phyloP scores from a whole-genome alignment of 2,329 filamentous ascomycete genomes.

The Neocucurbitaria cava region DNA sequence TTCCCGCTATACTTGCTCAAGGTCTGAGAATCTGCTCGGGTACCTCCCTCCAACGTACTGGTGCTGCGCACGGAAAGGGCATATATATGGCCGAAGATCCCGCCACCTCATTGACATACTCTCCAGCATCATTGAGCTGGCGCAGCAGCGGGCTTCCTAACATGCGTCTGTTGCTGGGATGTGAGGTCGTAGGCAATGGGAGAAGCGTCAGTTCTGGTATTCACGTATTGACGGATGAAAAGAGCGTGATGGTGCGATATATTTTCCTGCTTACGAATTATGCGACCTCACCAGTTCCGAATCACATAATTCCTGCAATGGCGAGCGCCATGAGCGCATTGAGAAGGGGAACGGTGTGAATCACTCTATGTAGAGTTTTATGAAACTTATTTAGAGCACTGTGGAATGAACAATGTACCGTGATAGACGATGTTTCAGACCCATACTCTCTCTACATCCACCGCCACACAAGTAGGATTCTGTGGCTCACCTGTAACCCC shows the following conservation, averaged over 20 bases:
- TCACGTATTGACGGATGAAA: constrained; percentile 36
- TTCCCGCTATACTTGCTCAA: constrained; percentile 40
- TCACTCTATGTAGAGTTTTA: no score
- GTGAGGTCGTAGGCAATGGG: constrained; percentile 34
- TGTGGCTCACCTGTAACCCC: constrained; percentile 45
- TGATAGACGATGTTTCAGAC: no score
- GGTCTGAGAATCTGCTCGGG: constrained; percentile 35
- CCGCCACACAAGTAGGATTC: constrained; percentile 54
- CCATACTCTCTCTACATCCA: constrained; percentile 46
- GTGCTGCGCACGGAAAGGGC: constrained; percentile 40
- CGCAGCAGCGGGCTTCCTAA: constrained; percentile 31
- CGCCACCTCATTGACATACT: constrained; percentile 30
- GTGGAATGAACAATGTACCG: no score
- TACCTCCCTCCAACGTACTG: constrained; percentile 39
- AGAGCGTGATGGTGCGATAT: constrained; percentile 44
- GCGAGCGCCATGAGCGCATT: constrained; percentile 27
- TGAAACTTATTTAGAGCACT: no score
- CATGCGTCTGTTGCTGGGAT: constrained; percentile 39
- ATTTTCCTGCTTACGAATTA: constrained; percentile 31
- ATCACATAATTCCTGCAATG: constrained; percentile 28
- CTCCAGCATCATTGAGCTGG: constrained; percentile 31
- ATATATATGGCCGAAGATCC: constrained; percentile 45
- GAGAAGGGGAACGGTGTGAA: constrained; percentile 14
- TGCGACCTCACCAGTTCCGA: constrained; percentile 27
- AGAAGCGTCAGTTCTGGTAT: constrained; percentile 26